Percentiles rank a stretch among this genome's conserved stretches.
These are phyloP conservation scores for Euphorbia corollata DNA, from an alignment of 441 rosid species.

Conservation along the genomic window DNA sequence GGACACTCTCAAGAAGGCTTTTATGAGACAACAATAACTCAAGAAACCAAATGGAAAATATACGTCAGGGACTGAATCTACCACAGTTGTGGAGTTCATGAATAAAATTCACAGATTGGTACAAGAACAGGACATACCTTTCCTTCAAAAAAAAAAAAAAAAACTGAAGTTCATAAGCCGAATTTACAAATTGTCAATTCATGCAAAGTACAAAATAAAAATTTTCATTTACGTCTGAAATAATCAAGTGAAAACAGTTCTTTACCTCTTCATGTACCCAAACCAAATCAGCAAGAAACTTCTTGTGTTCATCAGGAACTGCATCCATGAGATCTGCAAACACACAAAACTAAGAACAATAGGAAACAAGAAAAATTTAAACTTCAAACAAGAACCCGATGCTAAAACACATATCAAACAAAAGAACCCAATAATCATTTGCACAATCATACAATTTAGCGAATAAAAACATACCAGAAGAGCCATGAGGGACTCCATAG, in stretches of 20 bases:
- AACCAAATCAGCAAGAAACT: conserved; percentile 63
- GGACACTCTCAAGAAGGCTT: no score
- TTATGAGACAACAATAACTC: no score
- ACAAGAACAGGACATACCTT: no score
- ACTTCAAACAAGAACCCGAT: background rate
- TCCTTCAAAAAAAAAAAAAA: no score
- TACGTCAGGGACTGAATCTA: background rate
- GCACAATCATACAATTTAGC: conserved; percentile 4
- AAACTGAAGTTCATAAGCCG: no score
- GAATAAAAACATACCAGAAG: conserved; percentile 39
- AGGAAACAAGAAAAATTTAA: background rate
- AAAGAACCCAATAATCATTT: no score
- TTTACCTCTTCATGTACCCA: conserved; percentile 84
- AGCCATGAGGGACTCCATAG: conserved; percentile 71
- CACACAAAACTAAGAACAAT: conserved; percentile 1
- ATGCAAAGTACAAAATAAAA: background rate
- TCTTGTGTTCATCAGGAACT: conserved; percentile 74
- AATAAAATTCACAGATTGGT: background rate
- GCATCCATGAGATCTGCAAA: conserved; percentile 56
- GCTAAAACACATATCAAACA: background rate
- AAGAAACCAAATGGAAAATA: background rate
- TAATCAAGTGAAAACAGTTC: background rate
- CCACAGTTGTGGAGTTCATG: background rate
- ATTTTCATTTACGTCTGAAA: background rate
- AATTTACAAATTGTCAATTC: no score